Conservation (phyloP, 192 early-diverging fungal genomes). For the Entomortierella parvispora region DNA sequence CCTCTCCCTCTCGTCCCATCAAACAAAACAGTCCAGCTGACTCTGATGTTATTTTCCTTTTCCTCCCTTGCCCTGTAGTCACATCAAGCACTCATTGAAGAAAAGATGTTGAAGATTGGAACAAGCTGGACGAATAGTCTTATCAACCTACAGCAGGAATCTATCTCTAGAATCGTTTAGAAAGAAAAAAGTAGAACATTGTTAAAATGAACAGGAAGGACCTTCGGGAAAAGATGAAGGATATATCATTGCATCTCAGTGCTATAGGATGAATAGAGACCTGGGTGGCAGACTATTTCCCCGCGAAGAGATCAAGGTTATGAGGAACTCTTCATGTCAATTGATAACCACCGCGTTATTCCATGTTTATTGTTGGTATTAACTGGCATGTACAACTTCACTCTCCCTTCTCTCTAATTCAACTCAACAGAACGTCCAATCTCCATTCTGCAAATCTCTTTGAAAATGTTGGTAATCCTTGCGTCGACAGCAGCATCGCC, state of each 20-base stretch:
- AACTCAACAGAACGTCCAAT: conserved; percentile 49
- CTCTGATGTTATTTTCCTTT: neutral
- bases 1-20: neutral
- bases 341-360: too few species aligned
- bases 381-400: too few species aligned
- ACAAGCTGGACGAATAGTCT: conserved; percentile 49
- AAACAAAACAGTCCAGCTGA: too few species aligned
- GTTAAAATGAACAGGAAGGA: too few species aligned
- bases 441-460: conserved; percentile 52
- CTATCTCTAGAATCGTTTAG: conserved; percentile 30
- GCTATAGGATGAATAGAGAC: too few species aligned
- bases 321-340: too few species aligned
- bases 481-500: conserved; percentile 27
- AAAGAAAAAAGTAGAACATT: neutral
- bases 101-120: conserved; percentile 40
- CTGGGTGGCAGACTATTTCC: too few species aligned
- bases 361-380: too few species aligned
- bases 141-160: conserved; percentile 36
- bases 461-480: conserved; percentile 40
- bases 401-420: conserved; percentile 29
- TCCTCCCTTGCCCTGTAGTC: conserved; percentile 5
- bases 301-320: too few species aligned
- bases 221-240: too few species aligned
- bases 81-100: conserved; percentile 41
- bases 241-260: neutral